phyloP scores from a whole-genome alignment of 768 basidiomycete genomes.

The Phanerodontia chrysosporium region DNA sequence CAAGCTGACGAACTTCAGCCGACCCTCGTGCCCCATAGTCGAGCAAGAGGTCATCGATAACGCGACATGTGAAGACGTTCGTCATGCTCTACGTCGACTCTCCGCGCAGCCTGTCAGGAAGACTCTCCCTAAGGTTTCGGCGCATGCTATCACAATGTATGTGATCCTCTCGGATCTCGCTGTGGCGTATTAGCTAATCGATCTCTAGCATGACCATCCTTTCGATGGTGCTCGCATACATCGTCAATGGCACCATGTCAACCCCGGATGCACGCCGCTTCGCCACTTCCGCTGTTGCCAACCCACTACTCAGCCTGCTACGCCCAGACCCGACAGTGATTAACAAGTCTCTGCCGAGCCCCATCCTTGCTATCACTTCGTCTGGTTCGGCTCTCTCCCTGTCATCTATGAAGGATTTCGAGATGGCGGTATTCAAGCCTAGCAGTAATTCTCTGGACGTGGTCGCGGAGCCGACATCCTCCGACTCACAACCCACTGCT shows the following conservation, averaged over 20 bases:
- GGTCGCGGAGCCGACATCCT: background rate
- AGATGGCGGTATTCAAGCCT: slow-evolving; percentile 33
- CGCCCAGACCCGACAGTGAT: background rate
- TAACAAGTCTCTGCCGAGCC: slow-evolving; percentile 16
- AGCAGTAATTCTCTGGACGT: background rate
- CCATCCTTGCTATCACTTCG: slow-evolving; percentile 6
- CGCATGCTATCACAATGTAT: slow-evolving; percentile 66
- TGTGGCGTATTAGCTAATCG: slow-evolving; percentile 10
- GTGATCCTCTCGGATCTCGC: slow-evolving; percentile 21
- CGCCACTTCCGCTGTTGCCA: slow-evolving; percentile 30
- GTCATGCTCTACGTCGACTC: slow-evolving; percentile 43
- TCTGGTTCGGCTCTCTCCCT: slow-evolving; percentile 14
- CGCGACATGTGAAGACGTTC: slow-evolving; percentile 38
- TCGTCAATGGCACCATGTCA: slow-evolving; percentile 45
- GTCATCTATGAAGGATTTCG: slow-evolving; percentile 26
- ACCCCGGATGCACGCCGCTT: slow-evolving; percentile 25
- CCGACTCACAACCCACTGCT: slow-evolving; percentile 5
- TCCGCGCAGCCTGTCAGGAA: slow-evolving; percentile 33
- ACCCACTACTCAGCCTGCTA: slow-evolving; percentile 14
- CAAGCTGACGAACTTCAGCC: slow-evolving; percentile 17
- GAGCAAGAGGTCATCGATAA: slow-evolving; percentile 41
- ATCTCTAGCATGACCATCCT: slow-evolving; percentile 58
- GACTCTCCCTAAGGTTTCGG: slow-evolving; percentile 42
- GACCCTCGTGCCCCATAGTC: slow-evolving; percentile 33
- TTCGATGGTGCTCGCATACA: slow-evolving; percentile 59